phyloP scores from a whole-genome alignment of 371 early-diverging fungal species.

The Lichtheimia ornata region DNA sequence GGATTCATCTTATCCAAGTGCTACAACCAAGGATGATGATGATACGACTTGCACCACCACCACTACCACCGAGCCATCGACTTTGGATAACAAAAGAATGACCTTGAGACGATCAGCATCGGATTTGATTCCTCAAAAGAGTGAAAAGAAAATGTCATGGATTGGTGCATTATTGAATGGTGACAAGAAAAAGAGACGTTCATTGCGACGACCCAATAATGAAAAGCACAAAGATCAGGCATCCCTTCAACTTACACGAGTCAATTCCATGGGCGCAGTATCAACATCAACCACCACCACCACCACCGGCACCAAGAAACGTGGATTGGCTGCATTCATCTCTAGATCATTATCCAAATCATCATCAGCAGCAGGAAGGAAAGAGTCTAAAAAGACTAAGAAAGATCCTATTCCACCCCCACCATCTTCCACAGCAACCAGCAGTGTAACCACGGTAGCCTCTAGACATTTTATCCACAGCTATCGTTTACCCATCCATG shows the following conservation, averaged over 20 bases:
- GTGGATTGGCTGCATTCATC: conserved; percentile 29
- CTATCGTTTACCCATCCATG: conserved; percentile 59
- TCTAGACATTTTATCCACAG: conserved; percentile 23
- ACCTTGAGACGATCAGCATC: conserved; percentile 4
- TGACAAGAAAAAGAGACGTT: conserved; percentile 17
- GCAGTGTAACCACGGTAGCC: conserved; percentile 8
- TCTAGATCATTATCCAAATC: conserved; percentile 27
- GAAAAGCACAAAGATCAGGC: conserved; percentile 7
- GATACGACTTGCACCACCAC: too few species aligned
- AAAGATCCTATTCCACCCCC: not conserved
- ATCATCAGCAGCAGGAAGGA: conserved; percentile 5
- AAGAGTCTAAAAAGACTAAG: not conserved
- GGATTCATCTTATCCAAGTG: not conserved
- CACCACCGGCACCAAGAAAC: conserved; percentile 4
- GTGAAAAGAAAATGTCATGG: conserved; percentile 32
- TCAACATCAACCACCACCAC: not conserved
- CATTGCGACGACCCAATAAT: conserved; percentile 15
- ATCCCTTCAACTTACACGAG: conserved; percentile 8
- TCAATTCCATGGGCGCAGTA: not conserved
- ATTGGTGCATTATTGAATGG: conserved; percentile 21
- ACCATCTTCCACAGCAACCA: conserved; percentile 14
- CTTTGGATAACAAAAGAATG: not conserved
- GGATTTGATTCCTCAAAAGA: conserved; percentile 6
- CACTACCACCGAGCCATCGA: not conserved
- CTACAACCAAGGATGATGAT: not conserved